Evolutionary conservation across 768 basidiomycete species (phyloP).

Genomic region (Crepidotus variabilis): DNA sequence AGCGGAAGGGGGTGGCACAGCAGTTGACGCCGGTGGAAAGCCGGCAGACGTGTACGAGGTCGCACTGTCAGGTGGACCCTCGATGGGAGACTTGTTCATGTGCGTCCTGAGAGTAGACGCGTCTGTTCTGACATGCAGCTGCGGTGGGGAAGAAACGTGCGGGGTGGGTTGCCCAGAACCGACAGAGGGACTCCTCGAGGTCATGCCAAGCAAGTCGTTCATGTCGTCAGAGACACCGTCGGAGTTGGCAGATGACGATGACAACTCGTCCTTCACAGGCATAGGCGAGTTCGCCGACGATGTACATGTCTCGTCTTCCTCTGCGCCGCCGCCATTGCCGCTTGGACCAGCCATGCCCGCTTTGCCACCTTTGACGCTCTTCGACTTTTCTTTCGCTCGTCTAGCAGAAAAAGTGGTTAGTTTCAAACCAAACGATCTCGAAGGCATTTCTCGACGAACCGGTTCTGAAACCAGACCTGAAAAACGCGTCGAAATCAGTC

Average conservation of each 20-base stretch:
- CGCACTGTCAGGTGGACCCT: conserved; percentile 32
- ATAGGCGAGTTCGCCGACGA: conserved; percentile 6
- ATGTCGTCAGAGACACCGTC: background rate
- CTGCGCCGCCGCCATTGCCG: conserved; percentile 18
- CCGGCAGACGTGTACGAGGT: conserved; percentile 19
- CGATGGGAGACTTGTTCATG: conserved; percentile 28
- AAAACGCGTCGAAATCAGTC: conserved; percentile 15
- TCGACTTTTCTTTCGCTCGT: conserved; percentile 81
- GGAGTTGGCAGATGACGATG: conserved; percentile 3
- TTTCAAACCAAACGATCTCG: no score
- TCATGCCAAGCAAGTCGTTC: conserved; percentile 1
- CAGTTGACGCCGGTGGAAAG: conserved; percentile 28
- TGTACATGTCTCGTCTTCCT: conserved; percentile 15
- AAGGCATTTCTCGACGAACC: conserved; percentile 34
- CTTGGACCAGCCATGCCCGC: conserved; percentile 8
- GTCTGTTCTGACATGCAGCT: conserved; percentile 36
- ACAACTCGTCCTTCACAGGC: background rate
- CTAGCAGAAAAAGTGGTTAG: conserved; percentile 29
- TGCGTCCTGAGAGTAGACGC: conserved; percentile 20
- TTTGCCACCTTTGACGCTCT: conserved; percentile 42
- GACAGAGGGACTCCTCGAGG: conserved; percentile 2
- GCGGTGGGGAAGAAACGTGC: conserved; percentile 33
- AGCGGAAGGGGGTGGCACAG: background rate
- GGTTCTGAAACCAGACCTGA: conserved; percentile 90
- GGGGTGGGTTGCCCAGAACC: conserved; percentile 24